Conservation (phyloP, 495 filamentous ascomycete species). For the Hypoxylon fuscum region DNA sequence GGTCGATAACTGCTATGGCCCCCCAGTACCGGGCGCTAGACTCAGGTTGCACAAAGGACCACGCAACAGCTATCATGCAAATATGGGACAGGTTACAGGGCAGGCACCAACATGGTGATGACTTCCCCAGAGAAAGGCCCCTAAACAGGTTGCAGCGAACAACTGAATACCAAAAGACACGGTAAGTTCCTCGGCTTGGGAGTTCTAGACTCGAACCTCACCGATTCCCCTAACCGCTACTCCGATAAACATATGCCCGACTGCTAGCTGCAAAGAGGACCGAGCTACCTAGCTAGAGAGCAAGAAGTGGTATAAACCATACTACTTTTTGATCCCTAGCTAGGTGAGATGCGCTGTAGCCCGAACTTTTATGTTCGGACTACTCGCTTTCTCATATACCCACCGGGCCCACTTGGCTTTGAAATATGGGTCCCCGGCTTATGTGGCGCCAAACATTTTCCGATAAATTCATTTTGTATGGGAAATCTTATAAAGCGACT, state of each 20-base stretch:
- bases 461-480: constrained; percentile 15
- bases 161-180: too few species aligned
- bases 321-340: too few species aligned
- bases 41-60: constrained; percentile 9
- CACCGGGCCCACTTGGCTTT: constrained; percentile 6
- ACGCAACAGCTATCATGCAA: constrained; percentile 17
- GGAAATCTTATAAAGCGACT: constrained; percentile 2
- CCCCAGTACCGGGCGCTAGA: constrained; percentile 10
- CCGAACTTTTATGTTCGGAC: constrained; percentile 13
- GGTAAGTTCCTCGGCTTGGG: too few species aligned
- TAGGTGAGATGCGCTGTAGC: constrained; percentile 1
- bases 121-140: not conserved
- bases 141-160: too few species aligned
- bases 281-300: too few species aligned
- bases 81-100: constrained; percentile 4
- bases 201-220: too few species aligned
- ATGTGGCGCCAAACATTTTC: not conserved
- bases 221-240: too few species aligned
- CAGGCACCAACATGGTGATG: not conserved
- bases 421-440: not conserved
- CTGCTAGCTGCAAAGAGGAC: too few species aligned
- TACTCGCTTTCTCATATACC: constrained; percentile 19
- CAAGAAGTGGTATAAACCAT: too few species aligned
- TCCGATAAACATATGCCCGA: too few species aligned
- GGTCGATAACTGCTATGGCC: constrained; percentile 21